These are phyloP conservation scores for Panicum hallii DNA, from an alignment of 202 grass and related monocot species.

Conservation along the genomic window DNA sequence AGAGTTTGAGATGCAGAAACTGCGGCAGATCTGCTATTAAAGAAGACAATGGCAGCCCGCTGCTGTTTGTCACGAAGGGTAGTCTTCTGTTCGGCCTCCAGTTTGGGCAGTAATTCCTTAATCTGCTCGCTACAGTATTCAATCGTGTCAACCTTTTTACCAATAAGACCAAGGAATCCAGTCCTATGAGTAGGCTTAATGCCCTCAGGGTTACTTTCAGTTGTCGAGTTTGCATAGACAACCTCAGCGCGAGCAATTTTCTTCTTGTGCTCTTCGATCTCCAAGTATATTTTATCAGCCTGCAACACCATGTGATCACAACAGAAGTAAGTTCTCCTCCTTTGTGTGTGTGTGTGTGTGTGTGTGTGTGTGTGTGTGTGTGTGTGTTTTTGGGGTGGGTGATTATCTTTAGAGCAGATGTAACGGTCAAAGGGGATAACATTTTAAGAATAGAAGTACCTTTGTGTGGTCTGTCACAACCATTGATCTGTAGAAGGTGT, in stretches of 20 bases:
- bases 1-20: constrained; percentile 84
- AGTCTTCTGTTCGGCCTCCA: constrained; percentile 80
- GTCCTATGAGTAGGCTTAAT: constrained; percentile 66
- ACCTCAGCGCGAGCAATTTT: constrained; percentile 80
- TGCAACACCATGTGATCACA: constrained; percentile 43
- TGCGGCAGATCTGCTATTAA: constrained; percentile 77
- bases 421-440: constrained; percentile 2
- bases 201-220: constrained; percentile 63
- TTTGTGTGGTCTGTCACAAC: constrained; percentile 73
- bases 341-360: neutral
- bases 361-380: no score
- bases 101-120: constrained; percentile 80
- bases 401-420: neutral
- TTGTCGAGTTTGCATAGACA: constrained; percentile 78
- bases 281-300: constrained; percentile 87
- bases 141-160: constrained; percentile 91
- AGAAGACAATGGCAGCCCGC: constrained; percentile 72
- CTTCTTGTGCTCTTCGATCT: constrained; percentile 77
- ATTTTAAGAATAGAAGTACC: constrained; percentile 53
- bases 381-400: neutral
- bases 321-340: neutral
- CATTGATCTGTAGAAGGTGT: constrained; percentile 87
- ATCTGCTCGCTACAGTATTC: constrained; percentile 80
- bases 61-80: constrained; percentile 79
- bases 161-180: constrained; percentile 85